Percentiles rank a stretch among this genome's conserved stretches.
phyloP scores from a whole-genome alignment of 352 stramenopile species.

The Pythium aquatile region DNA sequence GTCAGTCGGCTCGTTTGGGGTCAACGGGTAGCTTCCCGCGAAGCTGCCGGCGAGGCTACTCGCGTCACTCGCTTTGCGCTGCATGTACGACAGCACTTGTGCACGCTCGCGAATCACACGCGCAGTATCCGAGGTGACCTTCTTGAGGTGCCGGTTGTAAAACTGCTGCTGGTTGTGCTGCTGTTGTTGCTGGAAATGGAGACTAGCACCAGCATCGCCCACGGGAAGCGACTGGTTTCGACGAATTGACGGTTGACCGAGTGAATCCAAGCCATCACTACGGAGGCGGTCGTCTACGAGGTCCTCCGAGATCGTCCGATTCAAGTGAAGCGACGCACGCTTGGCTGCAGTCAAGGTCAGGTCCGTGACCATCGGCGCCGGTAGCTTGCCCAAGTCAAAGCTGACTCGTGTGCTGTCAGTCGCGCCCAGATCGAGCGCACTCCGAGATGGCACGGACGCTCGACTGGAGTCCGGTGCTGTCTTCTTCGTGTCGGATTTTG shows the following conservation, averaged over 20 bases:
- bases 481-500: background rate
- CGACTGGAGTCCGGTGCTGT: background rate
- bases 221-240: slow-evolving; percentile 26
- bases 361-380: background rate
- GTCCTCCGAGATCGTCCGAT: slow-evolving; percentile 14
- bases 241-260: slow-evolving; percentile 15
- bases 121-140: slow-evolving; percentile 44
- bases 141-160: slow-evolving; percentile 18
- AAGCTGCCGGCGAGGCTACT: slow-evolving; percentile 68
- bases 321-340: slow-evolving; percentile 16
- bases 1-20: slow-evolving; percentile 40
- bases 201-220: background rate
- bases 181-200: slow-evolving; percentile 25
- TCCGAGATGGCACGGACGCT: background rate
- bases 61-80: slow-evolving; percentile 80
- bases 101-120: slow-evolving; percentile 77
- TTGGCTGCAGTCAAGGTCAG: background rate
- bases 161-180: slow-evolving; percentile 28
- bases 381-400: slow-evolving; percentile 23
- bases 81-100: slow-evolving; percentile 85
- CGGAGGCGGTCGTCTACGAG: slow-evolving; percentile 14
- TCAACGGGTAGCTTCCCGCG: slow-evolving; percentile 21
- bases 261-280: slow-evolving; percentile 10
- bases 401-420: slow-evolving; percentile 15
- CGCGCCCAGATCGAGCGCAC: slow-evolving; percentile 14